These are phyloP conservation scores for Chaetoceros muelleri DNA, from an alignment of 108 stramenopile genomes.

Conservation along the genomic window DNA sequence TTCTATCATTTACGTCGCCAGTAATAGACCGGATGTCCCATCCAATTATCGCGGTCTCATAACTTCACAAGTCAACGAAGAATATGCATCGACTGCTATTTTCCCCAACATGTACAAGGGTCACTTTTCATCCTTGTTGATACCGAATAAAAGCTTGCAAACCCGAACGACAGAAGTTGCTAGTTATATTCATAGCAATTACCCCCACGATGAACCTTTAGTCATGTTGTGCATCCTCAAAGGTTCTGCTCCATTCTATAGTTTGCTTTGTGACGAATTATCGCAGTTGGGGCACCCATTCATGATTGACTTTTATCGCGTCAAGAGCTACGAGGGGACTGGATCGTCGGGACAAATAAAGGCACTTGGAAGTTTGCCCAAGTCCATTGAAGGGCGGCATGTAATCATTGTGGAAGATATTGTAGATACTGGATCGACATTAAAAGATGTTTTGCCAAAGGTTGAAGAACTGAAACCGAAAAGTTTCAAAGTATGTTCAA, in stretches of 20 bases:
- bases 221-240: background rate
- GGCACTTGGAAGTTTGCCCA: constrained; percentile 17
- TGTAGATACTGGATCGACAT: constrained; percentile 53
- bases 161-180: background rate
- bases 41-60: too few species aligned
- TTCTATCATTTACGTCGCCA: too few species aligned
- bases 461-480: constrained; percentile 18
- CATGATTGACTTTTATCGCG: constrained; percentile 42
- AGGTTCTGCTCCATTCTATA: background rate
- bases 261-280: background rate
- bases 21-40: too few species aligned
- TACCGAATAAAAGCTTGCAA: background rate
- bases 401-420: constrained; percentile 63
- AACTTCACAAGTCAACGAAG: background rate
- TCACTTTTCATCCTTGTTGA: background rate
- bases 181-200: background rate
- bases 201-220: background rate
- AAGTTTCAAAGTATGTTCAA: constrained; percentile 27
- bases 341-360: constrained; percentile 26
- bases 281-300: constrained; percentile 2
- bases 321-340: constrained; percentile 36
- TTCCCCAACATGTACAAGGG: background rate
- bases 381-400: constrained; percentile 21
- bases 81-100: background rate
- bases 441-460: constrained; percentile 26